Conservation (phyloP, 306 rosid genomes). For the Sindora glabra region DNA sequence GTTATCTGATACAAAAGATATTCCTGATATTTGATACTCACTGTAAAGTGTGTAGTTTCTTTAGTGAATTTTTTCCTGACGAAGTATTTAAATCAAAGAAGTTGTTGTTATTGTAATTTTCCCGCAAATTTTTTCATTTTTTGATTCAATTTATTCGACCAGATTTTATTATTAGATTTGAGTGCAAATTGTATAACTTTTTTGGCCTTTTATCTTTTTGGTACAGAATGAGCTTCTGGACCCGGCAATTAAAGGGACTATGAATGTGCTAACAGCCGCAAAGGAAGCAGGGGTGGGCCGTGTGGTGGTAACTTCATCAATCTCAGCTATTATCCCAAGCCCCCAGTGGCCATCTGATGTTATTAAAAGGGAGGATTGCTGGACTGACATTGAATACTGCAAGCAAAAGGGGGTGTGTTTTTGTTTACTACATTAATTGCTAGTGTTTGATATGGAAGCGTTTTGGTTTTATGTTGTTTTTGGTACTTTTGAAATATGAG, state of each 20-base stretch:
- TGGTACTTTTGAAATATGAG: too few relatives aligned
- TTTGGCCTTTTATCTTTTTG: neutral
- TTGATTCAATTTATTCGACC: neutral
- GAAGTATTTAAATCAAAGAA: too few relatives aligned
- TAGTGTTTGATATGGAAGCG: too few relatives aligned
- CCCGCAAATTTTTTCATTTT: too few relatives aligned
- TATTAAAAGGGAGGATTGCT: slow-evolving; percentile 52
- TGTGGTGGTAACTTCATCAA: slow-evolving; percentile 79
- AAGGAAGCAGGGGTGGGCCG: slow-evolving; percentile 69
- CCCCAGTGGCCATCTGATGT: slow-evolving; percentile 66
- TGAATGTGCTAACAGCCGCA: slow-evolving; percentile 64
- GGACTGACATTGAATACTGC: slow-evolving; percentile 82
- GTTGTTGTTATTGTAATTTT: too few relatives aligned
- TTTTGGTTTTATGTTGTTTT: too few relatives aligned
- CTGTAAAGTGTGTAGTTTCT: too few relatives aligned
- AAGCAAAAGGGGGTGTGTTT: slow-evolving; percentile 40
- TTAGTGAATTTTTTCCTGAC: too few relatives aligned
- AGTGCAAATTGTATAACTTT: neutral
- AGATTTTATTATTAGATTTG: too few relatives aligned
- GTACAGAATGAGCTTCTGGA: slow-evolving; percentile 48
- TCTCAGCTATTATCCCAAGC: slow-evolving; percentile 60
- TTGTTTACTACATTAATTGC: neutral
- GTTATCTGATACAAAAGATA: too few relatives aligned
- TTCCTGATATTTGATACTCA: too few relatives aligned
- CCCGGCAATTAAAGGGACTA: slow-evolving; percentile 78